Percentiles rank a stretch among this genome's conserved stretches.
Evolutionary conservation across 2,329 filamentous ascomycete species (phyloP).

Genomic region (Fusarium sambucinum): DNA sequence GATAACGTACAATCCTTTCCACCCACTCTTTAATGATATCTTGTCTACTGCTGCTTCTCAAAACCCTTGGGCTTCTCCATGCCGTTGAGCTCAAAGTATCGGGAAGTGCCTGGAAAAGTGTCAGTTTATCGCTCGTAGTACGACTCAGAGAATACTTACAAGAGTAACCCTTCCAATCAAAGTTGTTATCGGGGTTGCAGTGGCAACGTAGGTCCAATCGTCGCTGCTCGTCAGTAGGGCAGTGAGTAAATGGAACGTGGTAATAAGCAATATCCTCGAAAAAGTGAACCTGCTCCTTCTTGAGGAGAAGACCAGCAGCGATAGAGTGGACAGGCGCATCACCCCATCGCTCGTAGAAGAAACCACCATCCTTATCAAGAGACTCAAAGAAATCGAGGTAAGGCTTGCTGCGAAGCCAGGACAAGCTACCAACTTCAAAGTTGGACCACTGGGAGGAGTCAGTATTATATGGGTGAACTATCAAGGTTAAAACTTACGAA

Average conservation of each 20-base stretch:
- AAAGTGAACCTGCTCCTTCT: conserved; percentile 96
- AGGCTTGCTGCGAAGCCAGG: conserved; percentile 90
- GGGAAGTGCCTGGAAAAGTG: conserved; percentile 68
- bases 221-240: conserved; percentile 88
- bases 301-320: conserved; percentile 85
- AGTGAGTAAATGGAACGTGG: conserved; percentile 98
- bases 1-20: conserved; percentile 40
- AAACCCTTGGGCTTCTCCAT: conserved; percentile 87
- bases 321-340: conserved; percentile 99
- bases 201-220: conserved; percentile 89
- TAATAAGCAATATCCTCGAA: conserved; percentile 99
- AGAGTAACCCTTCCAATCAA: conserved; percentile 99
- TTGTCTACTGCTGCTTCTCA: conserved; percentile 72
- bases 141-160: conserved; percentile 69
- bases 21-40: conserved; percentile 1
- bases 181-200: conserved; percentile 96
- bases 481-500: conserved; percentile 71
- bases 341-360: conserved; percentile 99
- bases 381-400: conserved; percentile 93
- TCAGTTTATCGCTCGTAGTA: conserved; percentile 17
- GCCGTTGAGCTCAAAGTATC: conserved; percentile 86
- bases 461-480: background rate
- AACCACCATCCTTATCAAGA: conserved; percentile 91
- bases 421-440: conserved; percentile 94
- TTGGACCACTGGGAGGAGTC: conserved; percentile 85